Evolutionary conservation across 2,329 filamentous ascomycete species (phyloP).

Genomic region (Diaporthe sp.): DNA sequence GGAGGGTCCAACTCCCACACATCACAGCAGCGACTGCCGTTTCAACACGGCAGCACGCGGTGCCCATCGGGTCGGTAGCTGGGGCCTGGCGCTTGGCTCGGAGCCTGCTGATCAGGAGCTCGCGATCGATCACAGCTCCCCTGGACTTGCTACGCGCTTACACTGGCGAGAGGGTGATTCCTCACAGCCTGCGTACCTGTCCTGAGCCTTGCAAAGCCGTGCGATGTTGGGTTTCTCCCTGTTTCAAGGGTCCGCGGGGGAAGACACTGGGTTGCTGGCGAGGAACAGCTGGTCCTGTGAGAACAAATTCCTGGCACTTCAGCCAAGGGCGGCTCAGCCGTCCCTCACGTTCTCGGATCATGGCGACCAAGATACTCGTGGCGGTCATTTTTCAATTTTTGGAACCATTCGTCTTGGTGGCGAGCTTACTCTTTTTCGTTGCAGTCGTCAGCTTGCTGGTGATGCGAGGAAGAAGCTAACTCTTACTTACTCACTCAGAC

Average conservation of each 20-base stretch:
- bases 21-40: slow-evolving; percentile 32
- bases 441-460: slow-evolving; percentile 24
- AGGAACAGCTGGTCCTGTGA: slow-evolving; percentile 29
- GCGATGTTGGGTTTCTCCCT: slow-evolving; percentile 34
- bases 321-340: not conserved
- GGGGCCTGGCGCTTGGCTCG: slow-evolving; percentile 35
- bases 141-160: slow-evolving; percentile 9
- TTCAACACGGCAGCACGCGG: slow-evolving; percentile 32
- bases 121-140: slow-evolving; percentile 20
- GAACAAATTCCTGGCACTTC: not conserved
- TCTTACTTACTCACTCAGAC: not conserved
- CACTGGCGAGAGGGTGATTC: slow-evolving; percentile 26
- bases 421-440: slow-evolving; percentile 19
- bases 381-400: slow-evolving; percentile 26
- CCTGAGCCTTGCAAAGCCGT: slow-evolving; percentile 33
- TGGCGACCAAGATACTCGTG: slow-evolving; percentile 16
- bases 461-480: slow-evolving; percentile 9
- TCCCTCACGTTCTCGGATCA: not conserved
- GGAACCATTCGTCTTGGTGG: slow-evolving; percentile 6
- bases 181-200: slow-evolving; percentile 21
- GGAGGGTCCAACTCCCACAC: slow-evolving; percentile 34
- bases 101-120: slow-evolving; percentile 24
- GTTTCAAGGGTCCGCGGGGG: slow-evolving; percentile 19
- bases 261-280: slow-evolving; percentile 27
- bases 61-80: slow-evolving; percentile 37